phyloP scores from a whole-genome alignment of 1,284 basidiomycete species.

The Sanghuangporus weigelae region DNA sequence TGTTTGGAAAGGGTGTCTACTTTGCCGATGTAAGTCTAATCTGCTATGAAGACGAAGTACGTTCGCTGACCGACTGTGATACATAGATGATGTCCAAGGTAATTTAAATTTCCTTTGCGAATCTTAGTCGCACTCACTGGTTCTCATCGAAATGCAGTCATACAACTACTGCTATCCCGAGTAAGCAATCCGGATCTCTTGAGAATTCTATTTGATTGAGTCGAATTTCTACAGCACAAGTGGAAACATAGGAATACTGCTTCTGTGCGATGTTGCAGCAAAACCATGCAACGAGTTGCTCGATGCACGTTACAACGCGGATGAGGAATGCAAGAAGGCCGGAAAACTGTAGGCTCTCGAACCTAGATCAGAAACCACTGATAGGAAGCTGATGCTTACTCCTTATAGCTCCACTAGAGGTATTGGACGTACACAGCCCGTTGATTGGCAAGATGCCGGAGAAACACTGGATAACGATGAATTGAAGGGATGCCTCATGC shows the following conservation, averaged over 20 bases:
- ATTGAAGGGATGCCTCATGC: constrained; percentile 53
- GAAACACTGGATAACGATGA: constrained; percentile 43
- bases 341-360: constrained; percentile 27
- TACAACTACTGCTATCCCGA: constrained; percentile 53
- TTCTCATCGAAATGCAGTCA: constrained; percentile 32
- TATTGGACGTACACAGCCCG: constrained; percentile 45
- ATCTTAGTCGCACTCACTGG: not conserved
- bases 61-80: not conserved
- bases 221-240: constrained; percentile 37
- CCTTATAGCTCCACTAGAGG: constrained; percentile 47
- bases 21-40: constrained; percentile 52
- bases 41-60: not conserved
- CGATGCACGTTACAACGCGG: constrained; percentile 47
- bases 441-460: constrained; percentile 58
- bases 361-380: constrained; percentile 19
- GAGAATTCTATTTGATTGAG: constrained; percentile 4
- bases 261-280: constrained; percentile 56
- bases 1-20: constrained; percentile 70
- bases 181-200: constrained; percentile 29
- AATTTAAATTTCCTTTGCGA: not conserved
- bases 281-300: constrained; percentile 49
- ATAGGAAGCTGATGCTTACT: no score
- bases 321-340: constrained; percentile 40
- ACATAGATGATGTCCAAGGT: constrained; percentile 60
- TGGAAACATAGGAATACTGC: constrained; percentile 44